Evolutionary conservation across 306 rosid genomes (phyloP), one percentile per base, ranked within the genome.

Genomic region (Arachis hypogaea): DNA sequence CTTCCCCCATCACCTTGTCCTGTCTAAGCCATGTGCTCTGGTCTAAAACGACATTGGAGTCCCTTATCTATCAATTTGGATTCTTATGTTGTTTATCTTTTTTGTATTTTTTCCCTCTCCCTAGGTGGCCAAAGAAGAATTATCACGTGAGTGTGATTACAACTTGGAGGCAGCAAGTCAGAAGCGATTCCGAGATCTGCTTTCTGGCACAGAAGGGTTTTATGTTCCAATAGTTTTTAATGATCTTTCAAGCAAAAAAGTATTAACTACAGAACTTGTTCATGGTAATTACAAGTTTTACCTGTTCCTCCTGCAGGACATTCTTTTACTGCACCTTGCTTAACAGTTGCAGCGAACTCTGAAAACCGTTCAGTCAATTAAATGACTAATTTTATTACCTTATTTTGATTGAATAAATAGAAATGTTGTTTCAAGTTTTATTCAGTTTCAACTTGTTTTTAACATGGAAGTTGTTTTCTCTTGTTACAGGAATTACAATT

Each of bases 51-150:
- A 33, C 38, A 33, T 33, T 33, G 38, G 38, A 60, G 40, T 59
- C 52, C 42, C 62, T 46, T 63, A 16, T 46, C 63, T 14, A 42
- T 79, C 66, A 41, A 68, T 57, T 47, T 78, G 55, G 69, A 22
- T 77, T 46, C 74, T 83, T 62, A 54, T 42, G 8, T 65, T 72
- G 22, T 68, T 69, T 62, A 11, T 7, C 72, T 78, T 62, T 51
- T 68, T 69, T 62, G 11, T 7, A 69, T 76, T 62, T 51, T 46
- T 16, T 46, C 71, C 60, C 69, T 76, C 40, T 77, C 46, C 5
- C 14, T 3, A 94, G 98, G 98, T 94, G 58, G 98, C 98, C 61
- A 94, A 83, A 83, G 97, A 91, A 75, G 97, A 94, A 84, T 77
- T 94, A 71, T 81, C 97, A 47, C 93, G 89, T 0, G 98, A 94